Evolutionary conservation across 306 rosid genomes (phyloP).

Genomic region (Alnus glutinosa): DNA sequence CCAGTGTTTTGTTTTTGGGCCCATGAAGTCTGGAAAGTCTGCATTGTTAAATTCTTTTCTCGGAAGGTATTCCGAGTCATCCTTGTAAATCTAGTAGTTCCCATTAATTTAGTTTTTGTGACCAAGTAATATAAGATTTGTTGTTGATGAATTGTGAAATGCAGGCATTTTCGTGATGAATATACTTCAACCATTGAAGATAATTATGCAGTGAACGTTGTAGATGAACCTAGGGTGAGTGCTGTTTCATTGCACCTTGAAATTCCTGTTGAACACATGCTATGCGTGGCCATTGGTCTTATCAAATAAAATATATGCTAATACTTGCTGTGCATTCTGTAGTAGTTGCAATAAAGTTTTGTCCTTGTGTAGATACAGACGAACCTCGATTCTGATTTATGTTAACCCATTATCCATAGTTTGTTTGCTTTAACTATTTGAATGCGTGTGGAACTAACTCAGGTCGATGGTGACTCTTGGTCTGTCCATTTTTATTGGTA

Average conservation of each 20-base stretch:
- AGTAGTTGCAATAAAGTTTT: too few relatives aligned
- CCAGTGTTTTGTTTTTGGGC: conserved; percentile 96
- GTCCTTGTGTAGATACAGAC: too few relatives aligned
- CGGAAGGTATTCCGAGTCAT: conserved; percentile 56
- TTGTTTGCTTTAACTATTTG: too few relatives aligned
- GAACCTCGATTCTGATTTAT: too few relatives aligned
- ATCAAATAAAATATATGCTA: too few relatives aligned
- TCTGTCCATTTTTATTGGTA: too few relatives aligned
- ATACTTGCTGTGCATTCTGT: too few relatives aligned
- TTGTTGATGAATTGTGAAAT: conserved; percentile 27
- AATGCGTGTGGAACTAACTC: too few relatives aligned
- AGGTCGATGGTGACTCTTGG: too few relatives aligned
- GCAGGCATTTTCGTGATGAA: conserved; percentile 61
- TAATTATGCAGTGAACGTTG: conserved; percentile 73
- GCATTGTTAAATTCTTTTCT: conserved; percentile 75
- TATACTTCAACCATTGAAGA: conserved; percentile 68
- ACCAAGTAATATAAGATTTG: conserved; percentile 4
- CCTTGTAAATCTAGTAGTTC: conserved; percentile 9
- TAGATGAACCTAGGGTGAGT: conserved; percentile 53
- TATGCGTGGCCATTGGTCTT: too few relatives aligned
- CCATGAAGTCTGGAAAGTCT: conserved; percentile 90
- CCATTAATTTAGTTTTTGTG: background rate
- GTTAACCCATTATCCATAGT: too few relatives aligned
- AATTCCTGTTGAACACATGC: background rate
- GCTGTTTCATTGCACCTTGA: conserved; percentile 7